These are phyloP conservation scores for Aspergillus texensis DNA, from an alignment of 2,329 filamentous ascomycete species.

Conservation along the genomic window DNA sequence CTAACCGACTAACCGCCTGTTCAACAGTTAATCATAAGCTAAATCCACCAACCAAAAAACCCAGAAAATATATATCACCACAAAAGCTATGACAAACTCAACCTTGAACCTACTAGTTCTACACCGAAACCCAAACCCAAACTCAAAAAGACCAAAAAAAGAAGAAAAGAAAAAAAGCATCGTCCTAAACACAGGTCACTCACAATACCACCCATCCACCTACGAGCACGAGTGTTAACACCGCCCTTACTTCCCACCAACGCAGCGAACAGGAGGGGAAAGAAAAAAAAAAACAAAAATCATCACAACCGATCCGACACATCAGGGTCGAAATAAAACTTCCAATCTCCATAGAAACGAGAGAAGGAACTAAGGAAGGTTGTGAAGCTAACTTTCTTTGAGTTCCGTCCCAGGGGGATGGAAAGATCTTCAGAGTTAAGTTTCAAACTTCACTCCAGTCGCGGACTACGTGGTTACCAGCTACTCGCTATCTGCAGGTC, in stretches of 20 bases:
- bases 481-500: neutral
- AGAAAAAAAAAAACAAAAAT: neutral
- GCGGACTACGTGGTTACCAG: neutral
- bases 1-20: too few relatives aligned
- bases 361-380: neutral
- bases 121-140: too few relatives aligned
- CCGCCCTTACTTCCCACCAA: neutral
- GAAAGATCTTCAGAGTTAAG: neutral
- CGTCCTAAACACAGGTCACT: too few relatives aligned
- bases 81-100: neutral
- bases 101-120: too few relatives aligned
- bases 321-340: neutral
- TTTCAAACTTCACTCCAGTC: neutral
- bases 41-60: neutral
- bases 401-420: neutral
- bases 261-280: neutral
- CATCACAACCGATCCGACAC: neutral
- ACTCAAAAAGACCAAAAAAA: neutral
- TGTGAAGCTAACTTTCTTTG: neutral
- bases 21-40: too few relatives aligned
- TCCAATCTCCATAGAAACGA: neutral
- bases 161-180: too few relatives aligned
- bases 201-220: neutral
- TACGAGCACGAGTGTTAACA: neutral
- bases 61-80: neutral